Base-by-base conservation (phyloP, 2,329 filamentous ascomycete species). In the Cytospora piceae region DNA sequence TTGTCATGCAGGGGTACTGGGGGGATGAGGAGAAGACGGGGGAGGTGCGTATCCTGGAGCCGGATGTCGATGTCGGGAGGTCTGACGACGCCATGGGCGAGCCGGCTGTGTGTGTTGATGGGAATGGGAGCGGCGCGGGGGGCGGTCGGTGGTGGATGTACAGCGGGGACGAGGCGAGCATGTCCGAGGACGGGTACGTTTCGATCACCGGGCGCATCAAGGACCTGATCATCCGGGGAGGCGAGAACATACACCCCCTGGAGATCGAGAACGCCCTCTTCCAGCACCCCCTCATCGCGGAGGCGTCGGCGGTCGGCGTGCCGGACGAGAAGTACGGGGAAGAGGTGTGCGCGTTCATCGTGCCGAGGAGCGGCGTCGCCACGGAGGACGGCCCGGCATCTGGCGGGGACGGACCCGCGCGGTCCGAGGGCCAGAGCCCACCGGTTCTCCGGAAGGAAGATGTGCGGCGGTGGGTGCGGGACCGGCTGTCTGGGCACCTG, bases 241-340 rank as follows among this genome's bases (percentile, higher is more conserved):
- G 95, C 29, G 95, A 98, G 76, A 99, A 99, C 75, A 97, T 97
- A 64, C 92, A 97, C 75, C 95, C 95, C 0, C 82, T 97, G 7
- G 95, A 98, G 76, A 84, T 98, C 3, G 95, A 99, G 76, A 94
- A 96, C 74, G 94, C 88, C 70, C 83, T 98, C 7, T 87, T 96
- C 68, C 85, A 86, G 51, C 89, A 94, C 73, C 83, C 86, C 2
- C 81, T 82, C 4, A 82, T 98, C 0, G 81, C 83, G 17, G 93
- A 97, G 69, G 92, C 87, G 3, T 92, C 89, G 69, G 92, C 97
- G 1, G 91, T 96, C 0, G 95, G 94, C 0, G 79, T 98, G 0
- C 89, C 91, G 0, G 93, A 97, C 75, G 86, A 90, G 70, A 85
- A 85, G 71, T 92, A 96, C 72, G 95, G 95, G 2, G 95, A 99